A percentile compares a stretch with the other conserved stretches of the same genome.
phyloP scores from a whole-genome alignment of 2,329 filamentous ascomycete species.

The Paecilomyces fulvus region DNA sequence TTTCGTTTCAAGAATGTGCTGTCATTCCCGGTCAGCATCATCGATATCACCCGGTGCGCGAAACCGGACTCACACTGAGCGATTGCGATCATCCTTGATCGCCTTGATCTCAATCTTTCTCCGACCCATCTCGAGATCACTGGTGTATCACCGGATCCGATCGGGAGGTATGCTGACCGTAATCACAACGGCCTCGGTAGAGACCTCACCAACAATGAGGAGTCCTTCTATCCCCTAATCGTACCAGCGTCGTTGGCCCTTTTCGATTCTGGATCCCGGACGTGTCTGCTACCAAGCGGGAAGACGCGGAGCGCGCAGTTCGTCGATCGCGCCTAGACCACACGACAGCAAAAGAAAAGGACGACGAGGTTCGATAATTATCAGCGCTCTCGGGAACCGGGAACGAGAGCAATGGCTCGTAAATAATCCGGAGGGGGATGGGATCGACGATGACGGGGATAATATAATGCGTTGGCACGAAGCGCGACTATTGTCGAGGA shows the following conservation, averaged over 20 bases:
- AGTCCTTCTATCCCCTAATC: not conserved
- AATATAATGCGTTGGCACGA: not conserved
- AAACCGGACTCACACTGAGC: constrained; percentile 72
- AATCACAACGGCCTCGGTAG: not conserved
- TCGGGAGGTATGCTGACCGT: constrained; percentile 1
- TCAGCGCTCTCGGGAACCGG: not conserved
- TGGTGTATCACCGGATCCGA: not conserved
- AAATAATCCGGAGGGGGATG: not conserved
- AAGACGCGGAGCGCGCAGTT: not conserved
- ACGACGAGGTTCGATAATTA: not conserved
- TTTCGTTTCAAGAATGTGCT: constrained; percentile 98
- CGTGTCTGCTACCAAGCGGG: not conserved
- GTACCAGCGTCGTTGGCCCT: not conserved
- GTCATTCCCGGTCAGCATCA: constrained; percentile 6
- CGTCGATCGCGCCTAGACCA: not conserved
- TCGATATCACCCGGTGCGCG: not conserved
- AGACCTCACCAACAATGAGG: not conserved
- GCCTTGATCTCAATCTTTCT: constrained; percentile 99
- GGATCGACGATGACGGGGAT: not conserved
- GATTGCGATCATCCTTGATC: constrained; percentile 97
- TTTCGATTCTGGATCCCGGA: not conserved
- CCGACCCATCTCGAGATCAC: constrained; percentile 63
- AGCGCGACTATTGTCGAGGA: not conserved
- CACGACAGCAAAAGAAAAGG: not conserved
- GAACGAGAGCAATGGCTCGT: not conserved